phyloP scores from a whole-genome alignment of 441 rosid species.

The Euphorbia celastroides region DNA sequence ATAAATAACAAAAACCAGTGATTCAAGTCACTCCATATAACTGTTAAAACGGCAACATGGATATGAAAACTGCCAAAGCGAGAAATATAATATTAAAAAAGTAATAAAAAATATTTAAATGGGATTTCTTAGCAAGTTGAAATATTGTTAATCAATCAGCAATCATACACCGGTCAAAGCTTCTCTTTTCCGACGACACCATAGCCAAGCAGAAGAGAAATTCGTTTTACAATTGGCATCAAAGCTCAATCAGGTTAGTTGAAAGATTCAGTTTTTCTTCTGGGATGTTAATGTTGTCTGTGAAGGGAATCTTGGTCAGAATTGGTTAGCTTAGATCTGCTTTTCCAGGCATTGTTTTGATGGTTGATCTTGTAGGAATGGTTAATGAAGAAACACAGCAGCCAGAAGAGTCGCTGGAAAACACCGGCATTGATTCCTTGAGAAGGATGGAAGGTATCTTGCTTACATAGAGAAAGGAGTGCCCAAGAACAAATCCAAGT shows the following conservation, averaged over 20 bases:
- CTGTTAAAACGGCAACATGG: neutral
- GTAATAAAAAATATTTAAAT: neutral
- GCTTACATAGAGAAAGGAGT: conserved; percentile 72
- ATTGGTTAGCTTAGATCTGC: conserved; percentile 14
- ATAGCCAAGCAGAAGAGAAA: neutral
- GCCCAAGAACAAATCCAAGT: conserved; percentile 45
- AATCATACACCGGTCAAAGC: conserved; percentile 4
- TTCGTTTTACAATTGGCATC: no score
- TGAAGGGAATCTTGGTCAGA: neutral
- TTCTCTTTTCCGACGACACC: neutral
- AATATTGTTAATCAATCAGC: conserved; percentile 6
- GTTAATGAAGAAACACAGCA: conserved; percentile 28
- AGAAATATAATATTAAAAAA: neutral
- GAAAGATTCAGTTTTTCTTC: neutral
- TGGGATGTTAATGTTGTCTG: neutral
- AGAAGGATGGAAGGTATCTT: conserved; percentile 69
- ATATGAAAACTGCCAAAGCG: neutral
- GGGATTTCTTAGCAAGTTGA: neutral
- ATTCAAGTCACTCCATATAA: no score
- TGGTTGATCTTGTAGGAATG: conserved; percentile 33
- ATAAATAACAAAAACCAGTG: no score
- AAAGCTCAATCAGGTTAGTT: conserved; percentile 20
- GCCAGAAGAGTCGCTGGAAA: conserved; percentile 19
- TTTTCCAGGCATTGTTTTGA: no score
- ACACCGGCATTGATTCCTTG: conserved; percentile 29